These are phyloP conservation scores for Amorphotheca resinae DNA, from an alignment of 495 filamentous ascomycete species.

Conservation along the genomic window DNA sequence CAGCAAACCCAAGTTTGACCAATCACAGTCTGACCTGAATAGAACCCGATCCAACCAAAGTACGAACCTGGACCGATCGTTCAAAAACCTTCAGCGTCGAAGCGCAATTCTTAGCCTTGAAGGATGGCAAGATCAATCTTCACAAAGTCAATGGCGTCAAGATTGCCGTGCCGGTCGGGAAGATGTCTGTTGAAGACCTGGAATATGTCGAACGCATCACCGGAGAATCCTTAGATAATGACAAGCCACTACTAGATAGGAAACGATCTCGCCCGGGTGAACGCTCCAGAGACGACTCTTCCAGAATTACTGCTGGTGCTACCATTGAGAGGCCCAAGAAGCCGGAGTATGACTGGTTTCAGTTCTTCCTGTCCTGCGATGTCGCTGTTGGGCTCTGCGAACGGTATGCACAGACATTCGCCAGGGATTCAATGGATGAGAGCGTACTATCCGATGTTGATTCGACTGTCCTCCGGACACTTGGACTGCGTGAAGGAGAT, in stretches of 20 bases:
- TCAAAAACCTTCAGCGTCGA: conserved; percentile 95
- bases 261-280: conserved; percentile 30
- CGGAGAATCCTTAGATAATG: conserved; percentile 86
- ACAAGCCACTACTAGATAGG: conserved; percentile 85
- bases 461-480: conserved; percentile 61
- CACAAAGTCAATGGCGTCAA: conserved; percentile 98
- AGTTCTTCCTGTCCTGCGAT: conserved; percentile 89
- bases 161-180: conserved; percentile 86
- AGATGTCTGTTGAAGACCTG: conserved; percentile 91
- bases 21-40: neutral
- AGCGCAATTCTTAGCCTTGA: conserved; percentile 87
- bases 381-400: conserved; percentile 87
- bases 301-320: conserved; percentile 26
- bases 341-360: conserved; percentile 92
- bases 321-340: conserved; percentile 43
- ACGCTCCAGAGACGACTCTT: conserved; percentile 13
- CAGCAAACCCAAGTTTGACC: no score
- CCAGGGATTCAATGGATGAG: conserved; percentile 90
- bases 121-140: conserved; percentile 92
- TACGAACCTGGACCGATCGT: conserved; percentile 88
- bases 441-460: conserved; percentile 78
- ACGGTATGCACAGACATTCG: conserved; percentile 80
- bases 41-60: conserved; percentile 79
- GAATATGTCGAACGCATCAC: conserved; percentile 84
- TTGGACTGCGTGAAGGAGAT: conserved; percentile 91